Conservation (phyloP, 1,284 basidiomycete species). For the Pholiota adiposa region DNA sequence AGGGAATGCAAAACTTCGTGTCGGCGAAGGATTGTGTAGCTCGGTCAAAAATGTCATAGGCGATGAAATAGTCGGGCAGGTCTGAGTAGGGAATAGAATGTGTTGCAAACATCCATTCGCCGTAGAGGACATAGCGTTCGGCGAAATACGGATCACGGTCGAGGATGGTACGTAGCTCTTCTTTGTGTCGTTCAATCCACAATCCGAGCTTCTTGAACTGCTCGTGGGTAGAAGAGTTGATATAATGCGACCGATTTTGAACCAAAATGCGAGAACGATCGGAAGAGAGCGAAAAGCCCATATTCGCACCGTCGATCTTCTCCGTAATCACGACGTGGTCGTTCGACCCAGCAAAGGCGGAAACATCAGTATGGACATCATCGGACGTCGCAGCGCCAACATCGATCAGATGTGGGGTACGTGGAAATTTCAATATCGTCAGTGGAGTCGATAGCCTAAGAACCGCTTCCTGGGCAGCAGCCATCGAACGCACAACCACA, state of each 20-base stretch:
- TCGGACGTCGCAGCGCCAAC: constrained; percentile 59
- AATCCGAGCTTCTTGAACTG: constrained; percentile 61
- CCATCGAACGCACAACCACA: constrained; percentile 50
- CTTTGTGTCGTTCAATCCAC: constrained; percentile 55
- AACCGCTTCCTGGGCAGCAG: constrained; percentile 52
- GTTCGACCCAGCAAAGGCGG: constrained; percentile 4
- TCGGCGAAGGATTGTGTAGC: constrained; percentile 45
- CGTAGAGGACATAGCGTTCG: constrained; percentile 62
- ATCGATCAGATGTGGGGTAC: constrained; percentile 61
- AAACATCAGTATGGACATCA: constrained; percentile 41
- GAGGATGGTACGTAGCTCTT: constrained; percentile 48
- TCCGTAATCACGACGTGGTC: constrained; percentile 55
- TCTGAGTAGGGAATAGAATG: constrained; percentile 61
- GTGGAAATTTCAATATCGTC: constrained; percentile 59
- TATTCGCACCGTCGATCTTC: constrained; percentile 70
- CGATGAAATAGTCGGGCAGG: constrained; percentile 58
- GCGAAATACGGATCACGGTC: constrained; percentile 54
- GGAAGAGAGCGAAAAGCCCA: constrained; percentile 62
- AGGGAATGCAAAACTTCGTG: constrained; percentile 39
- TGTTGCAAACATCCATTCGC: constrained; percentile 67
- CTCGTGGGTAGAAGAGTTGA: constrained; percentile 54
- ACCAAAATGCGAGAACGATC: constrained; percentile 51
- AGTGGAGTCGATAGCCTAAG: constrained; percentile 47
- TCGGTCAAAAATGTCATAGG: constrained; percentile 65
- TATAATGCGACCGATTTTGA: constrained; percentile 69